A percentile compares a stretch with the other conserved stretches of the same genome.
Evolutionary conservation across 352 stramenopile species (phyloP).

Genomic region (Hyaloperonospora brassicae): DNA sequence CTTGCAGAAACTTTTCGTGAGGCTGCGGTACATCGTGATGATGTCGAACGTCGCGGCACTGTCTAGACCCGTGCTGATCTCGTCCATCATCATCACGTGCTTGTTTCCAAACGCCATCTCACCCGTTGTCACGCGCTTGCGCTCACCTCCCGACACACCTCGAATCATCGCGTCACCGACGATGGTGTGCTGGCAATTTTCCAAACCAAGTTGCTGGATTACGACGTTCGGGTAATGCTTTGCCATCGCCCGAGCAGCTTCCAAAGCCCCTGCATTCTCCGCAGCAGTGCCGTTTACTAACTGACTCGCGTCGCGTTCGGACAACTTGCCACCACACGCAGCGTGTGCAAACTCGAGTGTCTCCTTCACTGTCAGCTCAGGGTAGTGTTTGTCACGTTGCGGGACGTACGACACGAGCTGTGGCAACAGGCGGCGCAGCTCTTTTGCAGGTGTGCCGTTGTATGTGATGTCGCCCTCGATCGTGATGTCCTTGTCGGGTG

Average conservation of each 20-base stretch:
- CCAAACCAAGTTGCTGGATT: slow-evolving; percentile 42
- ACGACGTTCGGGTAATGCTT: slow-evolving; percentile 32
- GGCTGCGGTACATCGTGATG: slow-evolving; percentile 22
- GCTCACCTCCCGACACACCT: slow-evolving; percentile 60
- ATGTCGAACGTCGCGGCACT: slow-evolving; percentile 51
- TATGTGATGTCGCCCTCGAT: slow-evolving; percentile 40
- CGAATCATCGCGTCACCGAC: slow-evolving; percentile 49
- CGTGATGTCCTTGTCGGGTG: slow-evolving; percentile 25
- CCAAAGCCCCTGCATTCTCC: slow-evolving; percentile 35
- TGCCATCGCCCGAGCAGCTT: slow-evolving; percentile 24
- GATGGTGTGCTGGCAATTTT: slow-evolving; percentile 48
- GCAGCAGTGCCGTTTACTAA: slow-evolving; percentile 22
- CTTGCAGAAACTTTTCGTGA: slow-evolving; percentile 38
- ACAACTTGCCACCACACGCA: slow-evolving; percentile 39
- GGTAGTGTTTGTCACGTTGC: slow-evolving; percentile 34
- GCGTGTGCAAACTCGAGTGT: slow-evolving; percentile 35
- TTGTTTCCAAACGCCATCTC: slow-evolving; percentile 35
- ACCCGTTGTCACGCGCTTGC: slow-evolving; percentile 83
- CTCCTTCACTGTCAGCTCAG: slow-evolving; percentile 21
- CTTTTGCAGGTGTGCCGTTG: slow-evolving; percentile 28
- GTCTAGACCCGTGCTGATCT: slow-evolving; percentile 55
- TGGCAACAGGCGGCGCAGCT: slow-evolving; percentile 32
- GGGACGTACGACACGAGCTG: slow-evolving; percentile 47
- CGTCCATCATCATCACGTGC: slow-evolving; percentile 73
- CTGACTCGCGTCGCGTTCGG: too few species aligned